Evolutionary conservation across 768 basidiomycete species (phyloP).

Genomic region (Mycena galericulata): DNA sequence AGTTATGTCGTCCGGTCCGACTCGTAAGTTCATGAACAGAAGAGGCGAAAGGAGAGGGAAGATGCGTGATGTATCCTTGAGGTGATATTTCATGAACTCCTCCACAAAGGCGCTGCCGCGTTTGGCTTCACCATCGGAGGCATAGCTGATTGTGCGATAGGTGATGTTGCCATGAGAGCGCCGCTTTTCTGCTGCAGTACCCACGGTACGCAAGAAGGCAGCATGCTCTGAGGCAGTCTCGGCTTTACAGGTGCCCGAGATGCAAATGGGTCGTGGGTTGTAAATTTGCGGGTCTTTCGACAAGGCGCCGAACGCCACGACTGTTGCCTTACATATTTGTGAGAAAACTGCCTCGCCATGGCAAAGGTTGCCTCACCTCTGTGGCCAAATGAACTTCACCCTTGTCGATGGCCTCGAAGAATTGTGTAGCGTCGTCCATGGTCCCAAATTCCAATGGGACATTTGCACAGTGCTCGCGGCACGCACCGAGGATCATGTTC

Average conservation of each 20-base stretch:
- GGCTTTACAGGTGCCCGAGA: slow-evolving; percentile 37
- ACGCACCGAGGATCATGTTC: slow-evolving; percentile 38
- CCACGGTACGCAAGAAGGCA: slow-evolving; percentile 17
- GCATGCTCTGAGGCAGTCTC: slow-evolving; percentile 29
- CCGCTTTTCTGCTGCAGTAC: neutral
- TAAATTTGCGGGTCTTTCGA: slow-evolving; percentile 21
- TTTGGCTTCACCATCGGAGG: slow-evolving; percentile 34
- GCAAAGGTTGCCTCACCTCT: slow-evolving; percentile 25
- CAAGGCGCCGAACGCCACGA: slow-evolving; percentile 27
- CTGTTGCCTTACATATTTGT: slow-evolving; percentile 25
- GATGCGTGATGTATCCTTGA: slow-evolving; percentile 32
- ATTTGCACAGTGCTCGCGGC: slow-evolving; percentile 37
- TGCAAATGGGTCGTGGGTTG: slow-evolving; percentile 31
- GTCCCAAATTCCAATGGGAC: slow-evolving; percentile 31
- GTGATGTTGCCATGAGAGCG: neutral
- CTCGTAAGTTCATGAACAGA: slow-evolving; percentile 37
- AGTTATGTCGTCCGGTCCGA: slow-evolving; percentile 47
- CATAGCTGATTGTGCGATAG: slow-evolving; percentile 27
- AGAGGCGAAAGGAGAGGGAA: slow-evolving; percentile 32
- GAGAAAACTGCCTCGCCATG: neutral
- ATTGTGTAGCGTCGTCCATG: slow-evolving; percentile 16
- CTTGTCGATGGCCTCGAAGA: slow-evolving; percentile 5
- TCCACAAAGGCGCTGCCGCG: slow-evolving; percentile 26
- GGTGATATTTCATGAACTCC: slow-evolving; percentile 25
- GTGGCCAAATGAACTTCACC: slow-evolving; percentile 28